A percentile compares a stretch with the other conserved stretches of the same genome.
Evolutionary conservation across 805 yeast genomes (phyloP).

Genomic region (Wickerhamiella siamensis): DNA sequence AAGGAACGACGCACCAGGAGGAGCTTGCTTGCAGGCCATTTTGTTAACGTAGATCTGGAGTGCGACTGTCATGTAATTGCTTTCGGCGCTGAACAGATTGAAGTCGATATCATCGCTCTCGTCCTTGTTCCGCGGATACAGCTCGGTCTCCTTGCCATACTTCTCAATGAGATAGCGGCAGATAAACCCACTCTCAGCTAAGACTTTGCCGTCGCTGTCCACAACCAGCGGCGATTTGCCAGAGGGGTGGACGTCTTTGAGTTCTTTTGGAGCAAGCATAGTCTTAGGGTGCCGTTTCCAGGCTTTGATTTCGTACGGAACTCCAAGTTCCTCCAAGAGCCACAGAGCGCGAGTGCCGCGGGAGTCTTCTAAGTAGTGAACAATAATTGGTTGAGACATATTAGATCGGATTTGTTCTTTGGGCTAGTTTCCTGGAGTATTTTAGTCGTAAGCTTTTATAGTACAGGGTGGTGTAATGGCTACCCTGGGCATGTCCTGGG

Average conservation of each 20-base stretch:
- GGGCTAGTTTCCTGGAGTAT: too few species aligned
- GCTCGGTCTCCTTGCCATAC: constrained; percentile 31
- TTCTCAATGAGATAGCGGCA: constrained; percentile 35
- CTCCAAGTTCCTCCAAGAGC: constrained; percentile 42
- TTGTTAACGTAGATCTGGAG: constrained; percentile 26
- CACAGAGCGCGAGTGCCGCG: constrained; percentile 50
- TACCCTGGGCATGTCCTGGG: too few species aligned
- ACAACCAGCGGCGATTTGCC: constrained; percentile 54
- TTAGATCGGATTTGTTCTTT: too few species aligned
- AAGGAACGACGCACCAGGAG: constrained; percentile 14
- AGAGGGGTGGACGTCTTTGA: constrained; percentile 40
- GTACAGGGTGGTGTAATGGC: too few species aligned
- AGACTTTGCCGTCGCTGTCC: constrained; percentile 24
- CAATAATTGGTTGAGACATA: not conserved
- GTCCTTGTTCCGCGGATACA: constrained; percentile 27
- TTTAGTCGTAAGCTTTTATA: too few species aligned
- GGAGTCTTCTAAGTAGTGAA: constrained; percentile 35
- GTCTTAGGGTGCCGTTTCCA: constrained; percentile 36
- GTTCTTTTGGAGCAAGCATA: constrained; percentile 34
- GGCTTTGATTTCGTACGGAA: constrained; percentile 39
- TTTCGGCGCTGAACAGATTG: constrained; percentile 43
- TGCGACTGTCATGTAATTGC: constrained; percentile 39
- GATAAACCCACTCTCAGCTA: constrained; percentile 50
- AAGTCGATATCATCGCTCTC: constrained; percentile 34
- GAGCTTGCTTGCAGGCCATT: constrained; percentile 15